Base-by-base conservation (phyloP, 2,329 filamentous ascomycete genomes). In the Colletotrichum zoysiae region DNA sequence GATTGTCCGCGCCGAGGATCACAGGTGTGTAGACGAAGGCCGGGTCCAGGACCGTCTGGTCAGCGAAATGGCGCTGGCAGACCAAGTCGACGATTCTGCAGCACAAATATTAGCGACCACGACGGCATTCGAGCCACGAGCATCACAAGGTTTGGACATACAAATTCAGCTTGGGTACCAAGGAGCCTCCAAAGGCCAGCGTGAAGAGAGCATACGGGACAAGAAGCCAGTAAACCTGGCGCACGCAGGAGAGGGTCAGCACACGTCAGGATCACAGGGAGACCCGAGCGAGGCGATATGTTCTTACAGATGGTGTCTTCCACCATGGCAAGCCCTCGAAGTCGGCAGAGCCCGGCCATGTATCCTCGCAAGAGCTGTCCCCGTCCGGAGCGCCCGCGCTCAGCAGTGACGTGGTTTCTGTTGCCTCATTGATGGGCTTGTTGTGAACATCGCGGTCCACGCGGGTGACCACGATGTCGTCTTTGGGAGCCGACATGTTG, bases 131-230 rank as follows among this genome's bases (percentile, higher is more conserved):
- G 26, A 18, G 38, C 50, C 38, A 33, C 38, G 23, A 6, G 30
- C 48, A 48, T 18, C 42, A 42, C 55, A 1, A 38, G 11, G 58
- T 44, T 56, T 44, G 35, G 65, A 76, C 87, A 80, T 81, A 90
- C 82, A 98, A 83, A 78, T 97, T 97, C 74, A 97, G 86, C 80
- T 93, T 96, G 12, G 95, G 95, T 11, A 98, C 93, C 9, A 96
- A 85, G 8, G 93, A 89, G 68, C 94, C 94, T 42, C 95, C 96
- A 80, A 96, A 95, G 0, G 95, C 95, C 65, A 97, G 84, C 0
- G 94, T 94, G 78, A 94, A 95, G 56, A 97, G 82, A 67, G 93
- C 86, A 81, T 95, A 96, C 0, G 95, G 93, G 0, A 88, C 89
- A 9, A 98, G 81, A 5, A 98, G 86, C 93, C 95, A 98, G 81